A percentile compares a stretch with the other conserved stretches of the same genome.
These are phyloP conservation scores for Oidiodendron maius DNA, from an alignment of 495 filamentous ascomycete genomes.

Conservation along the genomic window DNA sequence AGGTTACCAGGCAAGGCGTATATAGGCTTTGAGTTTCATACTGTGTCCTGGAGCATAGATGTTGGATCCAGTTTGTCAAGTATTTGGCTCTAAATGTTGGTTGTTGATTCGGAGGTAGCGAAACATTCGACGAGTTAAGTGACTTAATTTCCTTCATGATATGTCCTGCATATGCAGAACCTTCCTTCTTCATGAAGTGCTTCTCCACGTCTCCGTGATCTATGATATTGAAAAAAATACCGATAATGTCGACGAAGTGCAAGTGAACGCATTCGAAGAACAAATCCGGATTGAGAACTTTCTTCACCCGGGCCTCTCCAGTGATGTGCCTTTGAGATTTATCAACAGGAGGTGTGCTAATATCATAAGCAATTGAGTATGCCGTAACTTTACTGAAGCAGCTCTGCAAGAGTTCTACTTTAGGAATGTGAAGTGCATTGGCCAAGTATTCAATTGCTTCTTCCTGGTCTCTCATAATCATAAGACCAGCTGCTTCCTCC, in stretches of 20 bases:
- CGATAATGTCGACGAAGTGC: conserved; percentile 72
- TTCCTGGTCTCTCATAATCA: conserved; percentile 75
- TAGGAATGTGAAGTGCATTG: conserved; percentile 43
- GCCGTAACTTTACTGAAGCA: conserved; percentile 77
- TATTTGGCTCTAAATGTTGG: conserved; percentile 78
- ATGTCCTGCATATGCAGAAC: conserved; percentile 50
- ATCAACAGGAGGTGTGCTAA: conserved; percentile 51
- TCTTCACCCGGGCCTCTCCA: conserved; percentile 64
- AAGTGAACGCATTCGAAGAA: conserved; percentile 55
- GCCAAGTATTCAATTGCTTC: conserved; percentile 54
- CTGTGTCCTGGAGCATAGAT: conserved; percentile 64
- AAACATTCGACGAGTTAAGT: conserved; percentile 51
- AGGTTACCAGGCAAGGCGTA: conserved; percentile 67
- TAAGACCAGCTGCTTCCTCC: conserved; percentile 74
- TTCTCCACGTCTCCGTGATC: conserved; percentile 69
- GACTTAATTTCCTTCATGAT: conserved; percentile 61
- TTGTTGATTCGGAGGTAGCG: conserved; percentile 69
- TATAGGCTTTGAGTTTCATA: conserved; percentile 64
- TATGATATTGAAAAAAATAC: conserved; percentile 59
- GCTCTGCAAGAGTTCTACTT: conserved; percentile 50
- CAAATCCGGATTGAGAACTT: conserved; percentile 56
- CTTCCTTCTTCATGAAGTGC: conserved; percentile 58
- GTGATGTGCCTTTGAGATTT: conserved; percentile 43
- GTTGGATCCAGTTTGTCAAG: conserved; percentile 64
- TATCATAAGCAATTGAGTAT: conserved; percentile 78